Base-by-base conservation (phyloP, 495 filamentous ascomycete genomes). In the Aspergillus bridgeri region DNA sequence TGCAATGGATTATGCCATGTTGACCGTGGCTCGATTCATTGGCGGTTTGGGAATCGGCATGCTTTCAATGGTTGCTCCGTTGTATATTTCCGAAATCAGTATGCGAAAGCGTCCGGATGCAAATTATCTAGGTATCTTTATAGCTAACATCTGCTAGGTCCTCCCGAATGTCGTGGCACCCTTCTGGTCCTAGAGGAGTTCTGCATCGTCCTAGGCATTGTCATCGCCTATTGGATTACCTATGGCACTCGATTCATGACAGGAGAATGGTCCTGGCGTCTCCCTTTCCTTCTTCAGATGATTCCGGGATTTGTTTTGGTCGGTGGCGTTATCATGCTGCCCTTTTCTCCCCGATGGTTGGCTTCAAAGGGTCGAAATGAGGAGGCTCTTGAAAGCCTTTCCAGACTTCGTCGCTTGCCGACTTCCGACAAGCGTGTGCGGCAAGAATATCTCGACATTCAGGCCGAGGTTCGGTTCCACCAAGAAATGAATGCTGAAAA, bases 11-110 rank as follows among this genome's bases (percentile, higher is more conserved):
- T 84, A 82, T 60, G 71, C 77, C 3, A 85, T 86, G 82, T 66
- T 87, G 54, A 76, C 74, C 1, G 73, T 80, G n/a, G 83, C 79
- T 5, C 73, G 83, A n/a, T 68, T 84, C 24, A 80, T 87, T 59
- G 84, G 82, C n/a, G 84, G 84, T 48, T 48, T 84, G 9, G 83
- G 81, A 0, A 83, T 87, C 58, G 83, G 83, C 42, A 83, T 82
- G 81, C 60, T 79, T 48, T 74, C 70, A 11, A 81, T 81, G 78
- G 77, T 81, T 20, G 77, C 76, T 27, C 78, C 78, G 0, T 65
- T 86, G 52, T 84, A 86, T 56, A 81, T 83, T 38, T 76, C 78
- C 3, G 81, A 86, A 57, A 78, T 86, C 46, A 79, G 70, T 71
- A 67, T 9, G 70, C 64, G 0, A 13, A 17, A 11, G 8, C 29